Percentiles rank a stretch among this genome's conserved stretches.
These are phyloP conservation scores for Syzygium syzygioides DNA, from an alignment of 441 rosid species.

Conservation along the genomic window DNA sequence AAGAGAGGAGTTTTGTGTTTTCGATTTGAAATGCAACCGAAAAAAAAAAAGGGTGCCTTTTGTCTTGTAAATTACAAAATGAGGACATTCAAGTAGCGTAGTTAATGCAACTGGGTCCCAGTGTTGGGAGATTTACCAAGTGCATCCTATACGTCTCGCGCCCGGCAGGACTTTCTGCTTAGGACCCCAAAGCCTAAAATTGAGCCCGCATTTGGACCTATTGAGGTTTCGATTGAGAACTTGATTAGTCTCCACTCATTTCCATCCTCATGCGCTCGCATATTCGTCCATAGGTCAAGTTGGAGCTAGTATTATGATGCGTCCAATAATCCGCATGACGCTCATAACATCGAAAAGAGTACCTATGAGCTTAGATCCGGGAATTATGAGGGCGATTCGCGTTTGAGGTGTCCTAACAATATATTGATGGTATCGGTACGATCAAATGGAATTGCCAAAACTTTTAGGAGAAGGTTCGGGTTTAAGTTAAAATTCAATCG, in stretches of 20 bases:
- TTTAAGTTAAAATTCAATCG: neutral
- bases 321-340: neutral
- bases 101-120: neutral
- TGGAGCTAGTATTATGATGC: neutral
- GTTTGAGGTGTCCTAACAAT: too few relatives aligned
- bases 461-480: neutral
- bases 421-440: neutral
- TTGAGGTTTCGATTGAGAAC: neutral
- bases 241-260: neutral
- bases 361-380: neutral
- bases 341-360: neutral
- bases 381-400: neutral
- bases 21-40: neutral
- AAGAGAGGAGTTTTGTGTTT: neutral
- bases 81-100: neutral
- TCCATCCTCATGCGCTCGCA: accelerated
- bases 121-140: neutral
- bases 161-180: too few relatives aligned
- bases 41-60: too few relatives aligned
- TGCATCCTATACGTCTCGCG: too few relatives aligned
- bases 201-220: neutral
- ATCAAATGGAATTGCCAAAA: neutral
- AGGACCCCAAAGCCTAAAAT: too few relatives aligned
- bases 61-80: neutral
- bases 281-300: neutral